These are phyloP conservation scores for Clarireedia sp. DNA, from an alignment of 2,329 filamentous ascomycete genomes.

Conservation along the genomic window DNA sequence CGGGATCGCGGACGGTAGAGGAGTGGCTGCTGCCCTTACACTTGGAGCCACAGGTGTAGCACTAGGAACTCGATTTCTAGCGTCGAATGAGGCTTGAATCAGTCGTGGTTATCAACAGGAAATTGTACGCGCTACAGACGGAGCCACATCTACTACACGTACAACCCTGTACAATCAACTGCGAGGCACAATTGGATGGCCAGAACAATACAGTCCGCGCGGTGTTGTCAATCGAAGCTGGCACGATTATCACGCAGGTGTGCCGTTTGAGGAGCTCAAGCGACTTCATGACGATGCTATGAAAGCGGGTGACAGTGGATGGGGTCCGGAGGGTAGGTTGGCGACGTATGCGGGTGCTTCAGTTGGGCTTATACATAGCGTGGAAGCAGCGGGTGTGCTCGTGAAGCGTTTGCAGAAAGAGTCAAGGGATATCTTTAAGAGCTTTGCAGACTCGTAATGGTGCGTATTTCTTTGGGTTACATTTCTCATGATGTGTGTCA, in stretches of 20 bases:
- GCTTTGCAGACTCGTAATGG: no score
- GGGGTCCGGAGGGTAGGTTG: constrained; percentile 45
- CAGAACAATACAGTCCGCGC: constrained; percentile 47
- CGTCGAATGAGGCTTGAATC: constrained; percentile 38
- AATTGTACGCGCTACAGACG: constrained; percentile 40
- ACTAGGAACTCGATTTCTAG: constrained; percentile 45
- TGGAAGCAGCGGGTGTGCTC: no score
- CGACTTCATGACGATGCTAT: constrained; percentile 37
- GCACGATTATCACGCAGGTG: constrained; percentile 32
- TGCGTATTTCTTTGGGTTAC: no score
- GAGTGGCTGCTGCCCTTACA: constrained; percentile 28
- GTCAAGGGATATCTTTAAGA: no score
- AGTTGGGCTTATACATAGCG: constrained; percentile 43
- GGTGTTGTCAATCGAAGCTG: constrained; percentile 49
- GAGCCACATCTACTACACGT: constrained; percentile 40
- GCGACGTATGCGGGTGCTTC: constrained; percentile 56
- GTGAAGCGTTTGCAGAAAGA: no score
- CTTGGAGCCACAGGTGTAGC: constrained; percentile 35
- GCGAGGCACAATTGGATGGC: constrained; percentile 50
- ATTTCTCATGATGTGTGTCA: no score
- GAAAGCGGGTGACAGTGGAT: constrained; percentile 40
- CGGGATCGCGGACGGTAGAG: constrained; percentile 31
- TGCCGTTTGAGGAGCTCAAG: constrained; percentile 33
- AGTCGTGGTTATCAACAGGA: constrained; percentile 39
- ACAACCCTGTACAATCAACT: constrained; percentile 44